Percentiles rank a stretch among this genome's conserved stretches.
phyloP scores from a whole-genome alignment of 306 rosid species.

The Quercus mongolica region DNA sequence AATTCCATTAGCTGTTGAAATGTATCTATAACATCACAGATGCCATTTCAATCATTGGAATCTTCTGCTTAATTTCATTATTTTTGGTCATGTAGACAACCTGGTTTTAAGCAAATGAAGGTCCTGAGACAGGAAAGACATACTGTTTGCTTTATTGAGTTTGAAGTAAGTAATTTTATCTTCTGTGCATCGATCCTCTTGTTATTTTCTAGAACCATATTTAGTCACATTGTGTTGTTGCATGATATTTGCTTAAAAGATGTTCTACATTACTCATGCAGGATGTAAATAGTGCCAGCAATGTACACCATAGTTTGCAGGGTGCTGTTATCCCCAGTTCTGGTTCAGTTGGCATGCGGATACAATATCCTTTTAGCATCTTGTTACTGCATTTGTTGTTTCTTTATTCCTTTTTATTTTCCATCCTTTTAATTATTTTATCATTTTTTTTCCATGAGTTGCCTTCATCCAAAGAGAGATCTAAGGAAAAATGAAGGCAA shows the following conservation, averaged over 20 bases:
- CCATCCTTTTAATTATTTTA: background rate
- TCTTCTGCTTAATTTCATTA: conserved; percentile 18
- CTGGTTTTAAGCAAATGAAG: conserved; percentile 99
- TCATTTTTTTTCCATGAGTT: background rate
- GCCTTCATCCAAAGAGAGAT: background rate
- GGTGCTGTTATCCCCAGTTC: conserved; percentile 99
- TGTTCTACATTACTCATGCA: conserved; percentile 34
- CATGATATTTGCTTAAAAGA: background rate
- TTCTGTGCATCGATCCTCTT: background rate
- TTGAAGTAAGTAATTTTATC: conserved; percentile 67
- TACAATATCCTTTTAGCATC: conserved; percentile 83
- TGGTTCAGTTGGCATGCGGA: conserved; percentile 98
- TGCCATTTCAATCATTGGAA: conserved; percentile 4
- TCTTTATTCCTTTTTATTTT: background rate
- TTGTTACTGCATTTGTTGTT: conserved; percentile 9
- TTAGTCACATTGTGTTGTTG: conserved; percentile 9
- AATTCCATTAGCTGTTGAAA: background rate
- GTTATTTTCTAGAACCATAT: conserved; percentile 1
- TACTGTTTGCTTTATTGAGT: conserved; percentile 98
- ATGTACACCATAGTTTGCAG: conserved; percentile 89
- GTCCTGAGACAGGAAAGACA: conserved; percentile 97
- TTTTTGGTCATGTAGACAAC: conserved; percentile 63
- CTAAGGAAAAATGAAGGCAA: background rate
- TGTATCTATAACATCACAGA: background rate
- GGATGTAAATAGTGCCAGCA: conserved; percentile 90